Evolutionary conservation across 2,329 filamentous ascomycete species (phyloP).

Genomic region (Celoporthe dispersa): DNA sequence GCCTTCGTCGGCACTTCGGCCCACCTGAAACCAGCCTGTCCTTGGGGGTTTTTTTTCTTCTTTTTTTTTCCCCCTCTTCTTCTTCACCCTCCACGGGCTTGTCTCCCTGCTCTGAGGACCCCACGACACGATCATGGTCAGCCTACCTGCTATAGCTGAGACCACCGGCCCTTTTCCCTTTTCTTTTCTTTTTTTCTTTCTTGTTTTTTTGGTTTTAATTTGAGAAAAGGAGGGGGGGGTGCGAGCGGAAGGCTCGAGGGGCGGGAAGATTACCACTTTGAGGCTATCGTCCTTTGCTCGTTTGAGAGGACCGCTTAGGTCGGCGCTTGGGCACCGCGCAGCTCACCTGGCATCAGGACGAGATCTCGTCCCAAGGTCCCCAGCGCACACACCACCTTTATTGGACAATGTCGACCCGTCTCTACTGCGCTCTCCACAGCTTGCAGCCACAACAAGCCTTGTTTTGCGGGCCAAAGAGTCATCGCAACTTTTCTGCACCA

Average conservation of each 20-base stretch:
- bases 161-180: background rate
- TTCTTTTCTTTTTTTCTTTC: too few species aligned
- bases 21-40: conserved; percentile 16
- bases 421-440: background rate
- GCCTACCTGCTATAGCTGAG: background rate
- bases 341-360: background rate
- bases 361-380: background rate
- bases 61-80: background rate
- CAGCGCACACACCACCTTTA: background rate
- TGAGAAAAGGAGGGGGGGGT: background rate
- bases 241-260: background rate
- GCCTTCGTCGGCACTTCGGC: background rate
- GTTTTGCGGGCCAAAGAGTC: background rate
- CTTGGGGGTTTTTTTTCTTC: background rate
- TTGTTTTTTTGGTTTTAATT: too few species aligned
- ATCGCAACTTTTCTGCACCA: background rate
- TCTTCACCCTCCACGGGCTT: background rate
- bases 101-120: background rate
- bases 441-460: background rate
- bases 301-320: background rate
- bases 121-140: background rate
- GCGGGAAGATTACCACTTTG: background rate
- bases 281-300: background rate
- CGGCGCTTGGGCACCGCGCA: background rate
- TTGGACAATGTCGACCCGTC: background rate